phyloP scores from a whole-genome alignment of 1,284 basidiomycete species.

The Sporisorium iseilematis-ciliati region DNA sequence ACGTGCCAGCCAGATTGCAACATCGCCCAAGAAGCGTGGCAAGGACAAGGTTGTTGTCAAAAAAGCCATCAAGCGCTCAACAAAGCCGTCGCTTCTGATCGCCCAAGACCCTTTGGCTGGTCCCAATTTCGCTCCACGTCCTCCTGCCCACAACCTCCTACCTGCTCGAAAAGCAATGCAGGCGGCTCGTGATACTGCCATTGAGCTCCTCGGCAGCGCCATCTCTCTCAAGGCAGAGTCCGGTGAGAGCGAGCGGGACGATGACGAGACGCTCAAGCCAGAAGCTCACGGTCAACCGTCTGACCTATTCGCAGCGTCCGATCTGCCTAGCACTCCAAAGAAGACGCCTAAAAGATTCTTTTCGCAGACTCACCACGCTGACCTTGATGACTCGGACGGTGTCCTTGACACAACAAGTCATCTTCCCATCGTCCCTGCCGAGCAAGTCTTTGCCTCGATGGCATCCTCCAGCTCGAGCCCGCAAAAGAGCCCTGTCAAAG shows the following conservation, averaged over 20 bases:
- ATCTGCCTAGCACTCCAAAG: constrained; percentile 15
- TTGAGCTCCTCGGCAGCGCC: constrained; percentile 18
- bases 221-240: not conserved
- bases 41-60: constrained; percentile 24
- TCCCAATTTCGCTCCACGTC: not conserved
- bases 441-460: constrained; percentile 37
- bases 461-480: constrained; percentile 13
- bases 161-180: constrained; percentile 24
- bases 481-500: constrained; percentile 36
- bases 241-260: not conserved
- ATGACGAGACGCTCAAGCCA: not conserved
- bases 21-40: constrained; percentile 36
- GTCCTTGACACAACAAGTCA: not conserved
- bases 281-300: not conserved
- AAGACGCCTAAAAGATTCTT: not conserved
- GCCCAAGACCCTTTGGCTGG: not conserved
- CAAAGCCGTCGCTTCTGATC: constrained; percentile 9
- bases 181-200: constrained; percentile 20
- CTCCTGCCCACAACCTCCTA: constrained; percentile 8
- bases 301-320: not conserved
- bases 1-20: constrained; percentile 35
- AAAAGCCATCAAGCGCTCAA: constrained; percentile 30
- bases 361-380: not conserved
- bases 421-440: constrained; percentile 21
- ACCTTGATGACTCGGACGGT: not conserved